Evolutionary conservation across 805 yeast species (phyloP).

Genomic region (Candida krabiensis): DNA sequence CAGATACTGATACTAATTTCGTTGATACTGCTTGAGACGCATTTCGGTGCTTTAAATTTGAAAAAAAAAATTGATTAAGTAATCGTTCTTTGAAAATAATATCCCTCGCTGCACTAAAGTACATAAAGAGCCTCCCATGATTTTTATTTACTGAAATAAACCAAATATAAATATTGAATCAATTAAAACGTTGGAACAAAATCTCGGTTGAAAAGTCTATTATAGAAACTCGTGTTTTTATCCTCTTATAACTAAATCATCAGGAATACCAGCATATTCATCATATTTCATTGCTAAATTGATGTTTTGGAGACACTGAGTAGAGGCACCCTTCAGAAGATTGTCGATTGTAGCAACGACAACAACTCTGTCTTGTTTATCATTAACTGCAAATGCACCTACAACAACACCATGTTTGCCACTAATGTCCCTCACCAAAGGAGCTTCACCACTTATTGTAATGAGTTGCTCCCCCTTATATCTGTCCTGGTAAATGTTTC

Average conservation of each 20-base stretch:
- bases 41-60: too few relatives aligned
- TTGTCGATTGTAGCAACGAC: conserved; percentile 95
- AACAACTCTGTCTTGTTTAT: conserved; percentile 86
- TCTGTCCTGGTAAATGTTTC: conserved; percentile 83
- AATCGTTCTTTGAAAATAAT: too few relatives aligned
- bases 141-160: too few relatives aligned
- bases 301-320: conserved; percentile 96
- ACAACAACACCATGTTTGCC: conserved; percentile 94
- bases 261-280: conserved; percentile 94
- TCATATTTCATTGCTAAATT: conserved; percentile 87
- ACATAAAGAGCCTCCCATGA: too few relatives aligned
- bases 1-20: too few relatives aligned
- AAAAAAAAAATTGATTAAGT: too few relatives aligned
- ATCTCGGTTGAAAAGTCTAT: not conserved
- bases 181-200: not conserved
- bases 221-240: conserved; percentile 18
- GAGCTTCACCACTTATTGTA: conserved; percentile 87
- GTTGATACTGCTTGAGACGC: too few relatives aligned
- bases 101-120: too few relatives aligned
- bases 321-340: conserved; percentile 95
- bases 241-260: conserved; percentile 55
- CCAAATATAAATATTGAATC: too few relatives aligned
- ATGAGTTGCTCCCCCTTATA: conserved; percentile 86
- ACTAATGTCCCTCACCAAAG: conserved; percentile 84
- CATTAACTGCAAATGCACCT: conserved; percentile 94